These are phyloP conservation scores for Alloteropsis semialata DNA, from an alignment of 176 grass and related monocot genomes.

Conservation along the genomic window DNA sequence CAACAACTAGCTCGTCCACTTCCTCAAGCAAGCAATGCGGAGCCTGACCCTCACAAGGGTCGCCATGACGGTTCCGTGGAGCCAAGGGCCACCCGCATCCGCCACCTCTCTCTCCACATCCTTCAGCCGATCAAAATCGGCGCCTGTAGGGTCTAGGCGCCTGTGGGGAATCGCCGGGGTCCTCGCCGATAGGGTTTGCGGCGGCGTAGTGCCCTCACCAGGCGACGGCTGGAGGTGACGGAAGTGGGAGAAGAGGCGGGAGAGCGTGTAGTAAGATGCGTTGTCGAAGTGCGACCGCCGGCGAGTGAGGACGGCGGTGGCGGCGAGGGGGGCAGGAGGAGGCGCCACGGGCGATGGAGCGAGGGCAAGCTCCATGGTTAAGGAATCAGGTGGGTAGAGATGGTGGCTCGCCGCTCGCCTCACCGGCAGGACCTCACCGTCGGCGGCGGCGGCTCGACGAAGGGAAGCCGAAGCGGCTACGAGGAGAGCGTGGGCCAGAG, in stretches of 20 bases:
- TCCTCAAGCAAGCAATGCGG: no score
- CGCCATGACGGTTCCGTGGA: background rate
- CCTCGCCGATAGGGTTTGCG: background rate
- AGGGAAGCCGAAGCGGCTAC: background rate
- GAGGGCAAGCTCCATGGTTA: slow-evolving; percentile 18
- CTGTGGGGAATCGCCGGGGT: background rate
- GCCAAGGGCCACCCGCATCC: background rate
- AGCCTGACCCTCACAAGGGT: no score
- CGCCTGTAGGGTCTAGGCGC: background rate
- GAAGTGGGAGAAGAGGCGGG: slow-evolving; percentile 63
- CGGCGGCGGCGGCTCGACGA: background rate
- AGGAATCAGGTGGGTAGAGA: background rate
- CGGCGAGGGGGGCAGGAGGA: background rate
- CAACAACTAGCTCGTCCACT: background rate
- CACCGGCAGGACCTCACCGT: slow-evolving; percentile 8
- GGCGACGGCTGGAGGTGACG: no score
- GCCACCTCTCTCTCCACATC: background rate
- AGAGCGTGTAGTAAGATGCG: slow-evolving; percentile 60
- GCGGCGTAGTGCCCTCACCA: no score
- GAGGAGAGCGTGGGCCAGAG: background rate
- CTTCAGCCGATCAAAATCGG: background rate
- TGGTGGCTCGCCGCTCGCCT: no score
- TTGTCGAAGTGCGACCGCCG: slow-evolving; percentile 69
- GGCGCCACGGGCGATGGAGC: background rate
- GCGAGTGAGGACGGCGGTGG: no score